phyloP scores from a whole-genome alignment of 1,139 yeast genomes.

The Blastobotrys petasosporus region DNA sequence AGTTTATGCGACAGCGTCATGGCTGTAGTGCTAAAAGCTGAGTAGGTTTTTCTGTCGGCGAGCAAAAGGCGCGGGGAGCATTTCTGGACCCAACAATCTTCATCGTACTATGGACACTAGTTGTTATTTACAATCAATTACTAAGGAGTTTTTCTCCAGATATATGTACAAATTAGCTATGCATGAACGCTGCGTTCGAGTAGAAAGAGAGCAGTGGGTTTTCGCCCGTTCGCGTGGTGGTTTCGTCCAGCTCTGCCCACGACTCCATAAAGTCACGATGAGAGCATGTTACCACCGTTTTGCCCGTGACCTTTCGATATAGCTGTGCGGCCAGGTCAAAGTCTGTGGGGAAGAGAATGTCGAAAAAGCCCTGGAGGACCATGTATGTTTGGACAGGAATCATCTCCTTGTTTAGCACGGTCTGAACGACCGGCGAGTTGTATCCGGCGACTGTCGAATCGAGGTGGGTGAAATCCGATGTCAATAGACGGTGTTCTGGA shows the following conservation, averaged over 20 bases:
- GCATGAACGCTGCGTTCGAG: conserved; percentile 69
- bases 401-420: conserved; percentile 61
- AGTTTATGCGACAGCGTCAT: conserved; percentile 7
- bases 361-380: conserved; percentile 80
- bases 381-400: conserved; percentile 67
- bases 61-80: too few relatives aligned
- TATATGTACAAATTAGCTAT: conserved; percentile 32
- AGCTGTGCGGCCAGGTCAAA: conserved; percentile 57
- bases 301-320: conserved; percentile 62
- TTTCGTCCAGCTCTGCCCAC: conserved; percentile 68
- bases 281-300: conserved; percentile 46
- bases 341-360: conserved; percentile 82
- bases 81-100: too few relatives aligned
- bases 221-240: conserved; percentile 72
- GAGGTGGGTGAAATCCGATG: conserved; percentile 67
- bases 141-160: too few relatives aligned
- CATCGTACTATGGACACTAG: too few relatives aligned
- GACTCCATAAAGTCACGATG: conserved; percentile 60
- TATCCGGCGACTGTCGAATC: conserved; percentile 61
- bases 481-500: conserved; percentile 67
- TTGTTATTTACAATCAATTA: too few relatives aligned
- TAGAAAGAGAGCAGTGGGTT: conserved; percentile 84
- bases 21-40: not conserved
- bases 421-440: conserved; percentile 79
- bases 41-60: too few relatives aligned